Evolutionary conservation across 1,139 yeast species (phyloP).

Genomic region (Magnusiomyces magnusii): DNA sequence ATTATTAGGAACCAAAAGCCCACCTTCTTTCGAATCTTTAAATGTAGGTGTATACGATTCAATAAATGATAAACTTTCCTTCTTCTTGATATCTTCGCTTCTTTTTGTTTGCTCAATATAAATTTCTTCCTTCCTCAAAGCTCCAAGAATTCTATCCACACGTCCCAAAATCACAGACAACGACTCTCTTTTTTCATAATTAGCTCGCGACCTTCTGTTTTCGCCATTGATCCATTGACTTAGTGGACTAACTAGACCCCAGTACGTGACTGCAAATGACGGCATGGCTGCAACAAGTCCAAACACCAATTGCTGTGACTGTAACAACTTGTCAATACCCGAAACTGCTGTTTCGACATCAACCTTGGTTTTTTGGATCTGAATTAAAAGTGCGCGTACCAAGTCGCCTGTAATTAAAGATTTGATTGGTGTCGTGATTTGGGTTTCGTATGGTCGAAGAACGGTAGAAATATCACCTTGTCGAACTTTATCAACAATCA

Average conservation of each 20-base stretch:
- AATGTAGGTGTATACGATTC: not conserved
- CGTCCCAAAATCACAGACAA: slow-evolving; percentile 7
- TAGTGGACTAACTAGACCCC: slow-evolving; percentile 44
- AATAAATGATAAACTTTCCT: no score
- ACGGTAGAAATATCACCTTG: slow-evolving; percentile 74
- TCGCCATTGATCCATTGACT: slow-evolving; percentile 34
- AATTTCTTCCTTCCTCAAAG: not conserved
- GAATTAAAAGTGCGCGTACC: slow-evolving; percentile 71
- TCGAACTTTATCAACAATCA: slow-evolving; percentile 33
- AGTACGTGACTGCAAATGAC: slow-evolving; percentile 27
- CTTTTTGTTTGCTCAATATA: no score
- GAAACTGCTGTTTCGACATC: slow-evolving; percentile 86
- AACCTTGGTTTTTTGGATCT: slow-evolving; percentile 89
- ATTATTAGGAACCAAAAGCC: no score
- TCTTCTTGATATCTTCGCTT: no score
- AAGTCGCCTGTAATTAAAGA: slow-evolving; percentile 61
- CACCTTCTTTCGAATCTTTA: not conserved
- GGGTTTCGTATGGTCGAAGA: slow-evolving; percentile 72
- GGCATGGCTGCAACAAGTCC: slow-evolving; percentile 90
- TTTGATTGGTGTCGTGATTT: slow-evolving; percentile 61
- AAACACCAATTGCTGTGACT: slow-evolving; percentile 87
- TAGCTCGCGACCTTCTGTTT: slow-evolving; percentile 36
- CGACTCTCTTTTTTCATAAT: not conserved
- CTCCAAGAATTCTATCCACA: slow-evolving; percentile 17
- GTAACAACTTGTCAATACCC: slow-evolving; percentile 83